Evolutionary conservation across 1,139 yeast species (phyloP).

Genomic region (Geotrichum europaeum): DNA sequence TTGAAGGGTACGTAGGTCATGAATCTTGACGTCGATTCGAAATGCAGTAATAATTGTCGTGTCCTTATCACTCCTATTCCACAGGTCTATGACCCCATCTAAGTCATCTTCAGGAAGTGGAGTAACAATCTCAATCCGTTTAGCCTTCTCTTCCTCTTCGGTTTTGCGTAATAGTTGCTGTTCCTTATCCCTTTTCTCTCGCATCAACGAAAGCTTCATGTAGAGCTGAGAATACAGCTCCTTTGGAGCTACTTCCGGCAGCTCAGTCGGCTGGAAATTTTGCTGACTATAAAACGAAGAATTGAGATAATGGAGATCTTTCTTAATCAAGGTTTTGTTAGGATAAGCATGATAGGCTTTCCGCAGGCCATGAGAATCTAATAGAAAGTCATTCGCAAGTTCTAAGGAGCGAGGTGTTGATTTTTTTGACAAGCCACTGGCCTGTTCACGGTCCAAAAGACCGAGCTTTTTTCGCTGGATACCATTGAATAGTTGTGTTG

Average conservation of each 20-base stretch:
- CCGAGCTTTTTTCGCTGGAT: not conserved
- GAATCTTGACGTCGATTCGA: constrained; percentile 53
- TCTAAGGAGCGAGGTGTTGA: not conserved
- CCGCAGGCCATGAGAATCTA: not conserved
- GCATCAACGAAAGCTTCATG: constrained; percentile 10
- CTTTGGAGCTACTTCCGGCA: constrained; percentile 15
- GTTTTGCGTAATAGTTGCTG: constrained; percentile 9
- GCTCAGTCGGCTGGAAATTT: constrained; percentile 4
- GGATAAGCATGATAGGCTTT: not conserved
- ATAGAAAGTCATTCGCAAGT: not conserved
- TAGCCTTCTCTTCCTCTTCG: constrained; percentile 10
- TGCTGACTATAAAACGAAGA: constrained; percentile 6
- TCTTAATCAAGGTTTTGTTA: not conserved
- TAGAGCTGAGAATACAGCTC: constrained; percentile 13
- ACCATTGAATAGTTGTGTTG: not conserved
- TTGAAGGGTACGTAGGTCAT: constrained; percentile 65
- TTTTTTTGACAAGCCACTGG: not conserved
- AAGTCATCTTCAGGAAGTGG: not conserved
- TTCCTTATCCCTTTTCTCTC: constrained; percentile 10
- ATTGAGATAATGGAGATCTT: constrained; percentile 9
- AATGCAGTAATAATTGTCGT: constrained; percentile 41
- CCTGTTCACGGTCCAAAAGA: not conserved
- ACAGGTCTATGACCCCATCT: constrained; percentile 37
- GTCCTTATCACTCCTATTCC: constrained; percentile 35
- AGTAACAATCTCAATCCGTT: not conserved